Base-by-base conservation (phyloP, 2,329 filamentous ascomycete genomes). In the Cladosporium sphaerospermum region DNA sequence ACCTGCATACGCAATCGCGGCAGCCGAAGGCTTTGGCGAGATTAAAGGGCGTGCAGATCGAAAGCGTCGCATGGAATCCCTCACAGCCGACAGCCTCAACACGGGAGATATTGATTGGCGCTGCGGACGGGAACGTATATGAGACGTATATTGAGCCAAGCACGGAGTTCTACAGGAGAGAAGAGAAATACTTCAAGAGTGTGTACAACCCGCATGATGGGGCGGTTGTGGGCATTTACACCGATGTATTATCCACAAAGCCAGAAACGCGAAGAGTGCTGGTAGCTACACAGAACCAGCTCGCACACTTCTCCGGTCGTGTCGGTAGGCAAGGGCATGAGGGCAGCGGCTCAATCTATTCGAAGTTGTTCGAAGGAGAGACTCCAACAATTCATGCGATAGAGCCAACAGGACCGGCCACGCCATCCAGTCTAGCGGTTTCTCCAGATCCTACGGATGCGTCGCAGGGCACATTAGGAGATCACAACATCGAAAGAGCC, bases 91-190 rank as follows among this genome's bases (percentile, higher is more conserved):
- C 92, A 8, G 89, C 91, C 3, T 96, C 90, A 1, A 99, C 93
- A 3, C 80, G 93, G 54, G 93, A 99, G 75, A 97, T 99, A 36
- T 75, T 99, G 8, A 73, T 99, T 32, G 93, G 93, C 33, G 86
- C 90, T 9, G 83, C 88, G n/a, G 93, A 97, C 71, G 93, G 93
- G 23, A 93, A 89, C 69, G 82, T 99, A 32, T 97, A 96, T 71
- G 93, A 99, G 71, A 86, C 86, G 14, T 97, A 89, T 64, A 92
- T 99, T 65, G 93, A 99, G 70, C 90, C 90, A 3, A 88, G 89
- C 11, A 90, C 86, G 45, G 93, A 97, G 68, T 96, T 96, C 72
- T 97, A 96, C 71, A 82, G 89, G 61, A 87, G 92, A 66, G 91
- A 97, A 70, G 93, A 99, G 69, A 90, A 89, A 71, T 96, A 95